phyloP scores from a whole-genome alignment of 2,329 filamentous ascomycete genomes.

The Capronia coronata region DNA sequence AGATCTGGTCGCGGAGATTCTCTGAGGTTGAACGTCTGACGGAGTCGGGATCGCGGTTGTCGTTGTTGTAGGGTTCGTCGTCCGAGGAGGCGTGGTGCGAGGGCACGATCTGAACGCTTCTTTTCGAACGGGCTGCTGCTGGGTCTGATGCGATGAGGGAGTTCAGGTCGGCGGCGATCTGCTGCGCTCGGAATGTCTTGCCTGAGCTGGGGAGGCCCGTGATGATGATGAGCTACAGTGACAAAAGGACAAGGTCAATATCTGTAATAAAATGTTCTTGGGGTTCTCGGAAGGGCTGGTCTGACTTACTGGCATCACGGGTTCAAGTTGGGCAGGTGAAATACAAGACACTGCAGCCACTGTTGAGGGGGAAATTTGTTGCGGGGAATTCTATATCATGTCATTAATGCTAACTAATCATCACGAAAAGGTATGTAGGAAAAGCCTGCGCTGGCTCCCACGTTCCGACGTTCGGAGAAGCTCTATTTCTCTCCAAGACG shows the following conservation, averaged over 20 bases:
- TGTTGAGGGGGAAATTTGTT: background rate
- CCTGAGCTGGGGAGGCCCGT: constrained; percentile 59
- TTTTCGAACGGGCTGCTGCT: constrained; percentile 25
- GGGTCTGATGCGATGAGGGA: constrained; percentile 36
- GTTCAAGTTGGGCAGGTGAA: too few species aligned
- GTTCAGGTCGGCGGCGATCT: constrained; percentile 47
- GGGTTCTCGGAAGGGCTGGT: background rate
- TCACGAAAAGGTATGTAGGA: background rate
- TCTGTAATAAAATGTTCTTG: background rate
- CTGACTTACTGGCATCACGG: constrained; percentile 25
- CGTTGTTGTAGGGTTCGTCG: background rate
- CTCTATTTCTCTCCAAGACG: background rate
- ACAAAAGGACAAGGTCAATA: background rate
- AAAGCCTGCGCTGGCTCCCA: background rate
- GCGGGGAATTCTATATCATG: background rate
- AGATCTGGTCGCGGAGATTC: constrained; percentile 25
- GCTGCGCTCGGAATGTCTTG: constrained; percentile 54
- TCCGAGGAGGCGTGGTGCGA: constrained; percentile 47
- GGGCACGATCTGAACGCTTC: constrained; percentile 45
- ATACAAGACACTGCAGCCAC: background rate
- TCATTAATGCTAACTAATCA: too few species aligned
- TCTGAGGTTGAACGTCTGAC: constrained; percentile 39
- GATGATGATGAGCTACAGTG: constrained; percentile 51
- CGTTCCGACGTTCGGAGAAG: constrained; percentile 1
- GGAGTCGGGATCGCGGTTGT: background rate